These are phyloP conservation scores for Aspergillus floridensis DNA, from an alignment of 2,329 filamentous ascomycete species.

Conservation along the genomic window DNA sequence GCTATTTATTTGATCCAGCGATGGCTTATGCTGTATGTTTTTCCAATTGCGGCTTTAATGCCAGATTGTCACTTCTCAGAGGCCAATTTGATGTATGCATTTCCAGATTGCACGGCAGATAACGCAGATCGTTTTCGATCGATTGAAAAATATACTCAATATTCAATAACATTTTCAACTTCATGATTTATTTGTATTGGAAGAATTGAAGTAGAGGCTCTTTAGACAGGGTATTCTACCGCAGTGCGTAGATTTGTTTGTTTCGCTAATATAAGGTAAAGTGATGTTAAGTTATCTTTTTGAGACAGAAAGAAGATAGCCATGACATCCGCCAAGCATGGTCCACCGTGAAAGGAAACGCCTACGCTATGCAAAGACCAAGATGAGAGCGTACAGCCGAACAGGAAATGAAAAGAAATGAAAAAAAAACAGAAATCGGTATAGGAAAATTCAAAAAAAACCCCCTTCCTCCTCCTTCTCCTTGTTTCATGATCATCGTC, in stretches of 20 bases:
- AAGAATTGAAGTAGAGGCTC: too few species aligned
- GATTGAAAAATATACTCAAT: neutral
- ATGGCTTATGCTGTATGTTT: constrained; percentile 10
- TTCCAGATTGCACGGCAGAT: neutral
- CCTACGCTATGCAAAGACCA: constrained; percentile 44
- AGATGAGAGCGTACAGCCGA: neutral
- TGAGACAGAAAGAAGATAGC: neutral
- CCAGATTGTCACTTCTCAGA: neutral
- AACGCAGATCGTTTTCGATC: neutral
- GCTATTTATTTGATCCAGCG: neutral
- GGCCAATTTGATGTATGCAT: neutral
- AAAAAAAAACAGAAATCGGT: too few species aligned
- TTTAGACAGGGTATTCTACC: neutral
- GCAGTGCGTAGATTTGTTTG: neutral
- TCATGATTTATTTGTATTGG: neutral
- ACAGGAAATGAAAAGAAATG: too few species aligned
- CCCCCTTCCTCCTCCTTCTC: neutral
- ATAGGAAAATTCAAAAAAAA: neutral
- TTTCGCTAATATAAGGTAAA: neutral
- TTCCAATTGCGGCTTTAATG: neutral
- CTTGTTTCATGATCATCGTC: neutral
- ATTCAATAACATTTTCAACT: neutral
- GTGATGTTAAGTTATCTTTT: neutral
- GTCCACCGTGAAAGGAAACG: constrained; percentile 28
- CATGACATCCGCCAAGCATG: constrained; percentile 24